Evolutionary conservation across 441 rosid species (phyloP), one percentile per base, ranked within the genome.

Genomic region (Erysimum cheiri): DNA sequence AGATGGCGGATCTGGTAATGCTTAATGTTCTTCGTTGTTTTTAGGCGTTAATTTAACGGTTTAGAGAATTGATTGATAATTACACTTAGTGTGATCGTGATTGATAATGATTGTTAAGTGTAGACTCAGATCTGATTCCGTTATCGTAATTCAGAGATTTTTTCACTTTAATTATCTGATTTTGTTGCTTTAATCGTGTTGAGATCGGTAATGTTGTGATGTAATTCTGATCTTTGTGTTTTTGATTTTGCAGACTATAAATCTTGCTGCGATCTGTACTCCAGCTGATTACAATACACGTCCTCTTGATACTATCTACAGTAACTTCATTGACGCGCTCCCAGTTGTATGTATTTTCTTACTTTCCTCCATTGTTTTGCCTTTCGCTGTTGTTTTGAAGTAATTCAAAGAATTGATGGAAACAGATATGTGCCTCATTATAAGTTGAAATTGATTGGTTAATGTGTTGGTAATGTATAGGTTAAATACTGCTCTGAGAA

Each of bases 231-330:
- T 55, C 0, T 55, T 32, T 14, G 7, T 33, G 1, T 22, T 17
- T 24, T 39, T 2, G 26, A 3, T 0, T 13, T n/a, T 61, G 71
- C 74, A 95, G 99, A 85, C 83, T 31, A 83, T 95, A 36, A 95
- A 95, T 84, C 88, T 95, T 2, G 99, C 99, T 32, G 99, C 99
- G 75, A 95, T 95, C 84, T 95, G 99, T 77, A 95, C 98, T 48
- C 99, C 99, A 19, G 99, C 99, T 3, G 99, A 95, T 77, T 95
- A 95, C 80, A 95, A 95, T 75, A 95, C 98, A 36, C 96, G 99
- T 70, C 98, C 99, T 4, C 85, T 95, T 59, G 98, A 95, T 67
- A 95, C 98, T 22, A 95, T 92, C 76, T 95, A 87, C 87, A 95
- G 99, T 82, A 95, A 95, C 60, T 95, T 95, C 81, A 85, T 90